Evolutionary conservation across 192 early-diverging fungal genomes (phyloP).

Genomic region (Gaertneriomyces sp.): DNA sequence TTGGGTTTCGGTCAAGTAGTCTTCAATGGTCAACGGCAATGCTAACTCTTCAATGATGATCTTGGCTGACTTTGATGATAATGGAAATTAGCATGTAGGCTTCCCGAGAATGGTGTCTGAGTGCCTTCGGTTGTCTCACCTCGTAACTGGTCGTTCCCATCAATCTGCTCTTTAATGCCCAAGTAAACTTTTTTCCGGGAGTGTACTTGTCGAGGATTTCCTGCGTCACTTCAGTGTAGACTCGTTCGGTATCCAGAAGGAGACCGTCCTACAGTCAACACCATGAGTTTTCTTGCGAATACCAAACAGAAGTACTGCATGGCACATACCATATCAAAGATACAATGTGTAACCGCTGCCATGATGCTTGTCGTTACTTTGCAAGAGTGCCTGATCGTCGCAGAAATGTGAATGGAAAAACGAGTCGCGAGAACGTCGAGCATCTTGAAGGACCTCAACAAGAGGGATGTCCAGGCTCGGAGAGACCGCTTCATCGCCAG

Average conservation of each 20-base stretch:
- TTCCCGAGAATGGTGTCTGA: neutral
- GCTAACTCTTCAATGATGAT: conserved; percentile 68
- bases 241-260: conserved; percentile 74
- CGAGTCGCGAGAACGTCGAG: no score
- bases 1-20: conserved; percentile 68
- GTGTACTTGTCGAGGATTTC: conserved; percentile 70
- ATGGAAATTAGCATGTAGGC: neutral
- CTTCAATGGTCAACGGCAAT: conserved; percentile 72
- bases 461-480: no score
- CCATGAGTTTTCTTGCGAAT: conserved; percentile 5
- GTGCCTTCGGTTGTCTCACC: conserved; percentile 4
- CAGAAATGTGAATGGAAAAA: no score
- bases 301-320: neutral
- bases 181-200: conserved; percentile 42
- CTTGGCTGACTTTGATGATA: conserved; percentile 5
- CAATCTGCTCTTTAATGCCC: conserved; percentile 36
- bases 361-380: no score
- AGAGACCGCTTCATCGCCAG: no score
- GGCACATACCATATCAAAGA: conserved; percentile 22
- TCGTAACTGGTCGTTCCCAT: conserved; percentile 22
- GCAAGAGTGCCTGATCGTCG: no score
- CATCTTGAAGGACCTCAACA: no score
- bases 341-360: conserved; percentile 20
- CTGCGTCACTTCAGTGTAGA: conserved; percentile 84
- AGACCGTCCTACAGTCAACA: conserved; percentile 48